Evolutionary conservation across 129 eudicot genomes (phyloP), one percentile per base, ranked within the genome.

Genomic region (Artemisia tridentata): DNA sequence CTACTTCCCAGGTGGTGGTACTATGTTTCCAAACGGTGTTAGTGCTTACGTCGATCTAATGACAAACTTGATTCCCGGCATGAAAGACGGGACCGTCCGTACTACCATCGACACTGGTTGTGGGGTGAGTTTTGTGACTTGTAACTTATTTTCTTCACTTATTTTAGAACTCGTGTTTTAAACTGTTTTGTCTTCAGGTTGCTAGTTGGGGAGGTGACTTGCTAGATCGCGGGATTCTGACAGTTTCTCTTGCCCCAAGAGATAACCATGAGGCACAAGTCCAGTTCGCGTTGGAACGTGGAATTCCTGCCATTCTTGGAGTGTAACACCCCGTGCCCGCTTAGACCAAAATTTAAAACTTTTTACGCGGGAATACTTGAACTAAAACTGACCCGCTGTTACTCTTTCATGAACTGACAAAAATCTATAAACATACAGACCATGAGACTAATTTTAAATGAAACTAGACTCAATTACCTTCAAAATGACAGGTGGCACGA

Each of bases 151-250:
- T 6, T 65, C 8, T 27, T 68, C 21, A 11, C 23, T 38, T 9
- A 34, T 67, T 73, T 63, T 63, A n/a, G 11, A 18, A n/a, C 61
- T 74, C 9, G 71, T 49, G 10, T 50, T n/a, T 48, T 49, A 4
- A 31, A 79, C 20, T 6, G 65, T 73, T 53, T 57, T 3, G 7
- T 74, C 23, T 80, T n/a, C 38, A 95, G 99, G 99, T 95, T 85
- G 99, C 99, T 62, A 95, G 99, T 80, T 95, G 99, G 99, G 99
- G 99, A 80, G 99, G 99, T 78, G 96, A 95, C 77, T 72, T 95
- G 82, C 83, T 95, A 2, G 97, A 95, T 81, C 97, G 99, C 11
- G 90, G 88, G 1, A 90, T 95, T 68, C 78, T 95, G 31, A 88
- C 99, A 4, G 84, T 95, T 61, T 95, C 99, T 53, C 95, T 95